Evolutionary conservation across 2,329 filamentous ascomycete genomes (phyloP).

Genomic region (Neopestalotiopsis sp.): DNA sequence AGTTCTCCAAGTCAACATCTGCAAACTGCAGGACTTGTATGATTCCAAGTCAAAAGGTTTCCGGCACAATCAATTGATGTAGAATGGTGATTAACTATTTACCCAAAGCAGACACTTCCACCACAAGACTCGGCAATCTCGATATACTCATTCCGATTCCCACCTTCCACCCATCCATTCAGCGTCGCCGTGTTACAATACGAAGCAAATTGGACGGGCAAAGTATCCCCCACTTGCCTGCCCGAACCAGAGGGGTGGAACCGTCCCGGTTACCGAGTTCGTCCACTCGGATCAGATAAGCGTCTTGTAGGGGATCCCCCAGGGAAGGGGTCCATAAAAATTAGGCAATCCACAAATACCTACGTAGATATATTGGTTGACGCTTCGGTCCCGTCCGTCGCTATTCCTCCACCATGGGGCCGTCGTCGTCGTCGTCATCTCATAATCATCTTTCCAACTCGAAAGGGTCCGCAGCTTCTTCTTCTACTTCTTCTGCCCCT

Average conservation of each 20-base stretch:
- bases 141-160: neutral
- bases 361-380: neutral
- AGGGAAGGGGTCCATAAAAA: conserved; percentile 5
- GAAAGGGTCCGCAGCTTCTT: neutral
- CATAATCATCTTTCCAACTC: conserved; percentile 4
- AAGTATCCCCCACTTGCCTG: conserved; percentile 18
- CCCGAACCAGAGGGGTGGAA: neutral
- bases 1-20: neutral
- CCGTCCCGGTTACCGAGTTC: conserved; percentile 1
- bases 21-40: neutral
- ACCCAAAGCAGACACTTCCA: too few species aligned
- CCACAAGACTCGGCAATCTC: too few species aligned
- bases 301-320: neutral
- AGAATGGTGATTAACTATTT: too few species aligned
- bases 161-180: conserved; percentile 2
- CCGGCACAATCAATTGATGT: too few species aligned
- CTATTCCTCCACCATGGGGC: neutral
- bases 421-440: neutral
- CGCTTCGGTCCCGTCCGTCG: too few species aligned
- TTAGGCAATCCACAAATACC: conserved; percentile 3
- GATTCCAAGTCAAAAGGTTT: neutral
- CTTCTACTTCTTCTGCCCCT: neutral
- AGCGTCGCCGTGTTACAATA: neutral
- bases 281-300: conserved; percentile 18
- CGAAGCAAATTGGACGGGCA: neutral